Base-by-base conservation (phyloP, 192 early-diverging fungal species). In the Linderina pennispora region DNA sequence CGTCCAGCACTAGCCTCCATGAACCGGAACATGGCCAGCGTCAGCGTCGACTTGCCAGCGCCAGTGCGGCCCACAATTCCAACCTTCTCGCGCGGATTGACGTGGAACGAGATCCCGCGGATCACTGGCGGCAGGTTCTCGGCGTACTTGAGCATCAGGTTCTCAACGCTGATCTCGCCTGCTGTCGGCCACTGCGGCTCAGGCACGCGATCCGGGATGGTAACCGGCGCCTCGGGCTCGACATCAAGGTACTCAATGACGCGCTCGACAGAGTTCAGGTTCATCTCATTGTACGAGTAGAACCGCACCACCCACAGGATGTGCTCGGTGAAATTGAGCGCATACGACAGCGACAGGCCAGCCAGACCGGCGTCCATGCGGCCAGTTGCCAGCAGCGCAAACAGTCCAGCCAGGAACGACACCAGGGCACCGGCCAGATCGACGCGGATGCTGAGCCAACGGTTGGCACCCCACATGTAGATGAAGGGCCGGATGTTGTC, bases 251-350 rank as follows among this genome's bases (percentile, higher is more conserved):
- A 95, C 58, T 95, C 87, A 1, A 69, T 45, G 7, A 93, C 73
- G 46, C 92, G 82, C 61, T 95, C 92, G 21, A 92, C 80, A 4
- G 84, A 73, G 55, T 88, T 92, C 75, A 92, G 54, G 37, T 76
- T 76, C 78, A 90, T 82, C 63, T 95, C 90, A 68, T 86, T 83
- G 40, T 76, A 37, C 13, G 80, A 76, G 50, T 86, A 88, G 36
- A 51, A 69, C n/a, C 90, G 80, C 35, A 94, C 72, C 23, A 87
- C 39, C 86, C 87, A 91, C 21, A 88, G 62, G 39, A 90, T 58
- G 31, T 81, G 77, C 23, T 76, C 74, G 1, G 88, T 85, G 56
- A 97, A 92, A 48, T 76, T 80, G n/a, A 90, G 64, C 0, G 92
- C 64, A 50, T 95, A 92, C 40, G 77, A 76, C 25, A 97, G 69